These are phyloP conservation scores for Asterophora lycoperdoides DNA, from an alignment of 768 basidiomycete genomes.

Conservation along the genomic window DNA sequence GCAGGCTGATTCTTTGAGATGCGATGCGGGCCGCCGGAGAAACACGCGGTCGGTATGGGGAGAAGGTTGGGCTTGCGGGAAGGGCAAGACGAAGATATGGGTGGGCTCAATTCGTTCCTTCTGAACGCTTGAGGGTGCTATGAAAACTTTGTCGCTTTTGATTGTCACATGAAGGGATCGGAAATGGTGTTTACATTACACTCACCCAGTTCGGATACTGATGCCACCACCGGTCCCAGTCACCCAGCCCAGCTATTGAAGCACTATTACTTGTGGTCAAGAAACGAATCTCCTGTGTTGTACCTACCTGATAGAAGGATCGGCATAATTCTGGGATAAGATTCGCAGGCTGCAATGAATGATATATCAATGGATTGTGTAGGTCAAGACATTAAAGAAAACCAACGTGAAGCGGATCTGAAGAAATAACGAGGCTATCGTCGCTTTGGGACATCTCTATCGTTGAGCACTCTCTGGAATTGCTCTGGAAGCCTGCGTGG, in stretches of 20 bases:
- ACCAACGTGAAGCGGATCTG: constrained; percentile 61
- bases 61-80: constrained; percentile 56
- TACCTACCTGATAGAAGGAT: constrained; percentile 61
- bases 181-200: background rate
- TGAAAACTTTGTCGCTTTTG: constrained; percentile 69
- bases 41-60: constrained; percentile 71
- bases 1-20: constrained; percentile 82
- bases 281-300: constrained; percentile 9
- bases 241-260: constrained; percentile 73
- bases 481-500: background rate
- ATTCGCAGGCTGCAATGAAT: constrained; percentile 69
- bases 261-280: background rate
- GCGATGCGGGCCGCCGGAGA: constrained; percentile 64
- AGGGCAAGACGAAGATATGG: constrained; percentile 89
- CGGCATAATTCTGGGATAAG: constrained; percentile 83
- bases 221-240: constrained; percentile 87
- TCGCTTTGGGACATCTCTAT: constrained; percentile 20
- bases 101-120: constrained; percentile 80
- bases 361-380: constrained; percentile 1
- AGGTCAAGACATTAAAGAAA: too few relatives aligned
- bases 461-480: background rate
- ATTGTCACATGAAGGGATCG: background rate
- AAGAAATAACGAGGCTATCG: constrained; percentile 55
- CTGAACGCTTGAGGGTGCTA: constrained; percentile 87
- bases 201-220: constrained; percentile 65